Evolutionary conservation across 768 basidiomycete species (phyloP).

Genomic region (Auricularia cornea): DNA sequence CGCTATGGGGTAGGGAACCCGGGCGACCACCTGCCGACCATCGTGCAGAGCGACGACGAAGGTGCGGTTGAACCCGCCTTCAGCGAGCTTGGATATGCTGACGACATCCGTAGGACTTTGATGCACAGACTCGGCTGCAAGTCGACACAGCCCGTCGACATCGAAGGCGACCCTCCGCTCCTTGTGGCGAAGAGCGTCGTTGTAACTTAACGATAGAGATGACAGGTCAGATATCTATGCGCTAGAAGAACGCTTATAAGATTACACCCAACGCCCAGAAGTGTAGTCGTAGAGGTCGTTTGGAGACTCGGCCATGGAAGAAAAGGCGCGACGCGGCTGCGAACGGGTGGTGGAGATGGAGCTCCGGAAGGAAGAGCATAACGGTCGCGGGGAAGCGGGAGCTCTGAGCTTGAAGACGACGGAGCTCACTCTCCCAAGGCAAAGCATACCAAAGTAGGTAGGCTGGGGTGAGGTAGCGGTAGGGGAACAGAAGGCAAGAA

Average conservation of each 20-base stretch:
- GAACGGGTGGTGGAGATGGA: too few relatives aligned
- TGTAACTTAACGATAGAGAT: conserved; percentile 10
- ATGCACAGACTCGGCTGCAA: conserved; percentile 36
- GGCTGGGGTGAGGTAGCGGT: too few relatives aligned
- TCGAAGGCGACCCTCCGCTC: conserved; percentile 38
- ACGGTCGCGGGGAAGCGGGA: too few relatives aligned
- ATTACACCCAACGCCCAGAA: conserved; percentile 20
- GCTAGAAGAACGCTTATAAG: conserved; percentile 8
- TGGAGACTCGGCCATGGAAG: conserved; percentile 9
- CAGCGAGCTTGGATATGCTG: conserved; percentile 33
- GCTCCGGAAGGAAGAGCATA: too few relatives aligned
- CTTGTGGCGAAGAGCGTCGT: conserved; percentile 32
- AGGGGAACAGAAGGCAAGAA: too few relatives aligned
- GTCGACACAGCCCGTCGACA: conserved; percentile 33
- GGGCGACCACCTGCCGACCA: conserved; percentile 19
- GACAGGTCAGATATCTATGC: conserved; percentile 8
- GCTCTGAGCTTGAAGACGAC: too few relatives aligned
- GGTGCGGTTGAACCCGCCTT: conserved; percentile 28
- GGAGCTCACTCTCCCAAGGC: too few relatives aligned
- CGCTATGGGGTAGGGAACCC: conserved; percentile 20
- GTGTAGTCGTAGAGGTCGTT: conserved; percentile 18
- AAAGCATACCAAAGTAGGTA: too few relatives aligned
- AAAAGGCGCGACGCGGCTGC: conserved; percentile 10
- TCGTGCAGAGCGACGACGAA: conserved; percentile 22
- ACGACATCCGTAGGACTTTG: conserved; percentile 31